Evolutionary conservation across 805 yeast species (phyloP).

Genomic region (Starmerella gropengiesseri): DNA sequence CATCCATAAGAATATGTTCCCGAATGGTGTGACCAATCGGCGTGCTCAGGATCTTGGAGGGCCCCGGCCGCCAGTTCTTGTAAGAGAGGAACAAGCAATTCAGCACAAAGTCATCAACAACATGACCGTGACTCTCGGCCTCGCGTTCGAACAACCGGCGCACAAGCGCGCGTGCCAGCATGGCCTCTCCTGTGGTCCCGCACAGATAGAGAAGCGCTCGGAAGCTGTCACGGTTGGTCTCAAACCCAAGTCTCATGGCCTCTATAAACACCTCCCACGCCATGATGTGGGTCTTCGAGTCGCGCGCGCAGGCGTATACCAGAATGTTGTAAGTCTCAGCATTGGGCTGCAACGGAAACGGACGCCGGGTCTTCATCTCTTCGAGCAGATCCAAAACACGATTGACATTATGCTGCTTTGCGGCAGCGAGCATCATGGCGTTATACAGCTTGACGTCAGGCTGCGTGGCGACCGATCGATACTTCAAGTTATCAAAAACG

Average conservation of each 20-base stretch:
- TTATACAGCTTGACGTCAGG: conserved; percentile 64
- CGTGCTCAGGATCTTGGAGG: conserved; percentile 26
- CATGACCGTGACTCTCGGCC: conserved; percentile 9
- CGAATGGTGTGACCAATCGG: conserved; percentile 26
- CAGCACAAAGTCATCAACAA: conserved; percentile 27
- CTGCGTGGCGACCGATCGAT: conserved; percentile 49
- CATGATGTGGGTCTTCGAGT: conserved; percentile 36
- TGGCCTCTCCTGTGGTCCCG: conserved; percentile 69
- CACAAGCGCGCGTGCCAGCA: conserved; percentile 51
- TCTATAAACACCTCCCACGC: conserved; percentile 77
- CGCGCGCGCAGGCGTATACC: conserved; percentile 57
- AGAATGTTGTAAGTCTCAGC: conserved; percentile 42
- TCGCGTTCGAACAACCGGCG: conserved; percentile 25
- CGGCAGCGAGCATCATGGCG: conserved; percentile 56
- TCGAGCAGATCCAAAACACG: conserved; percentile 64
- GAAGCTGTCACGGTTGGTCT: conserved; percentile 36
- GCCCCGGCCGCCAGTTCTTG: conserved; percentile 25
- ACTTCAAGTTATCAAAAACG: conserved; percentile 78
- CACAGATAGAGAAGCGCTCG: conserved; percentile 65
- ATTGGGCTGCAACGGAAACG: conserved; percentile 33
- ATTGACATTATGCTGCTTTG: conserved; percentile 52
- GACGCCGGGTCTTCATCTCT: conserved; percentile 44
- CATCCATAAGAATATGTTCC: conserved; percentile 21
- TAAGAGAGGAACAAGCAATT: conserved; percentile 30
- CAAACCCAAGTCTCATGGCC: conserved; percentile 36